Percentiles rank a stretch among this genome's conserved stretches.
Evolutionary conservation across 768 basidiomycete species (phyloP).

Genomic region (Suillus decipiens): DNA sequence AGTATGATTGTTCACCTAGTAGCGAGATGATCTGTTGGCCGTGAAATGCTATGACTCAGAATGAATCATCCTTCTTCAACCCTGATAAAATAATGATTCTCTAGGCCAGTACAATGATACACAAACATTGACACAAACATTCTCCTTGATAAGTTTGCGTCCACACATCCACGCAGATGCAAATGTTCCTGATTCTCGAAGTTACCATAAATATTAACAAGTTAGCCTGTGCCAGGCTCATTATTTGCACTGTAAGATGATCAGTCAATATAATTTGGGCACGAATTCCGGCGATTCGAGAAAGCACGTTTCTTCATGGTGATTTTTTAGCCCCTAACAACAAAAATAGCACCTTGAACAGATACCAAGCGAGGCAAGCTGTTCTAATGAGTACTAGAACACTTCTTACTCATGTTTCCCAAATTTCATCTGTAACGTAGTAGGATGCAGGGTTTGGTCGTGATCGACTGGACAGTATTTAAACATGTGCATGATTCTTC

Average conservation of each 20-base stretch:
- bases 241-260: slow-evolving; percentile 32
- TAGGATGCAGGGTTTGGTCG: slow-evolving; percentile 9
- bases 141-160: background rate
- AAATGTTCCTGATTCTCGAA: slow-evolving; percentile 38
- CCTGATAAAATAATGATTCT: background rate
- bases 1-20: too few species aligned
- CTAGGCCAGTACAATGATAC: background rate
- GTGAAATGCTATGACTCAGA: background rate
- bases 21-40: background rate
- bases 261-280: slow-evolving; percentile 24
- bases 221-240: slow-evolving; percentile 50
- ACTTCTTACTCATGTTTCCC: background rate
- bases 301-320: background rate
- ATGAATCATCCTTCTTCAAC: background rate
- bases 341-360: slow-evolving; percentile 1
- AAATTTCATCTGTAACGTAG: background rate
- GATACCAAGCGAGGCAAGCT: background rate
- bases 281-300: too few species aligned
- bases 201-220: slow-evolving; percentile 44
- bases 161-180: background rate
- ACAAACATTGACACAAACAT: background rate
- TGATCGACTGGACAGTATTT: slow-evolving; percentile 11
- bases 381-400: background rate
- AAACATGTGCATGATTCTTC: too few species aligned
- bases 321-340: background rate